phyloP scores from a whole-genome alignment of 257 asterid species.

The Solanum piurae region DNA sequence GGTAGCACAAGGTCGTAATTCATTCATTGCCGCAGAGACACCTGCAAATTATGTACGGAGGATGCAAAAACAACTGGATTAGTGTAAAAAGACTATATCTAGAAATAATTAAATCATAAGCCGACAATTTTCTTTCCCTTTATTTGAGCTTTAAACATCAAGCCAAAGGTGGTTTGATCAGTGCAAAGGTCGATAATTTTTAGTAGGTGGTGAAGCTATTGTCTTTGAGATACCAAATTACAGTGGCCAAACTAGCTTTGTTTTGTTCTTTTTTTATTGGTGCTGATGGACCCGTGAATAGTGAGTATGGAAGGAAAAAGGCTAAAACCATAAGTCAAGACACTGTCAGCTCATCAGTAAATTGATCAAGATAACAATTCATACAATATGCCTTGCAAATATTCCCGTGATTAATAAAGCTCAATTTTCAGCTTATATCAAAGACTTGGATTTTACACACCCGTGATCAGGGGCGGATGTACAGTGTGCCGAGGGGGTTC shows the following conservation, averaged over 20 bases:
- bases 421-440: neutral
- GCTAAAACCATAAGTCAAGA: neutral
- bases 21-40: conserved; percentile 94
- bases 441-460: neutral
- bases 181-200: neutral
- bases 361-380: neutral
- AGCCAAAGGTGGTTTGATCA: neutral
- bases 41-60: conserved; percentile 36
- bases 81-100: neutral
- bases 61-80: neutral
- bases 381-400: neutral
- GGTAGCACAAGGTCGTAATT: conserved; percentile 92
- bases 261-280: neutral
- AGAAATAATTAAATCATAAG: neutral
- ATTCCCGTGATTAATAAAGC: neutral
- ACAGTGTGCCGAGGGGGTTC: too few species aligned
- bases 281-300: neutral
- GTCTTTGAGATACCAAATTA: neutral
- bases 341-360: neutral
- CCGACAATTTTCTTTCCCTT: neutral
- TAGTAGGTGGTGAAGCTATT: neutral
- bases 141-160: neutral
- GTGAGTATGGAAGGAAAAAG: neutral
- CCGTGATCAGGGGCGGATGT: too few species aligned
- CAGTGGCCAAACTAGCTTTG: neutral